phyloP scores from a whole-genome alignment of 495 filamentous ascomycete species.

The Letharia columbiana region DNA sequence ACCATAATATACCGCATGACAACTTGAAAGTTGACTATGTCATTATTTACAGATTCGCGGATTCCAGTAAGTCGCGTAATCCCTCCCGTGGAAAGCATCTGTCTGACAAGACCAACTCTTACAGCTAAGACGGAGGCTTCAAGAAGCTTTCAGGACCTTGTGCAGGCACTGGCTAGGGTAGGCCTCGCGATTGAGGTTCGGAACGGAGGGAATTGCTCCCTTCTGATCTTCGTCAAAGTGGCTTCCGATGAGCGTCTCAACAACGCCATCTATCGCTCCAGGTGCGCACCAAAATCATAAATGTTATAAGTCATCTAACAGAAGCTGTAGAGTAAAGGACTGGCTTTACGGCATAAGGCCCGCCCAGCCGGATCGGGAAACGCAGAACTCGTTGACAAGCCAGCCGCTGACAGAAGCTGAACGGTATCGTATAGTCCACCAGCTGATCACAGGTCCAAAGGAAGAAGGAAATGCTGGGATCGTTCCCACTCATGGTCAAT shows the following conservation, averaged over 20 bases:
- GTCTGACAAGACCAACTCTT: slow-evolving; percentile 11
- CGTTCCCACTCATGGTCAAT: slow-evolving; percentile 69
- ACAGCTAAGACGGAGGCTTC: slow-evolving; percentile 60
- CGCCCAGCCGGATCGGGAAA: slow-evolving; percentile 67
- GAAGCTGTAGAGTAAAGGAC: slow-evolving; percentile 64
- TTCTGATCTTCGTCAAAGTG: slow-evolving; percentile 78
- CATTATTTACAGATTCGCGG: slow-evolving; percentile 65
- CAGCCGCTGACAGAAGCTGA: slow-evolving; percentile 82
- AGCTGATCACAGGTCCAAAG: slow-evolving; percentile 73
- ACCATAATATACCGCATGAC: slow-evolving; percentile 30
- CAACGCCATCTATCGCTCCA: slow-evolving; percentile 38
- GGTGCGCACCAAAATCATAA: slow-evolving; percentile 11
- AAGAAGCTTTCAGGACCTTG: slow-evolving; percentile 63
- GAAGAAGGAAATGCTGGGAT: slow-evolving; percentile 87
- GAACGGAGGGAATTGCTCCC: slow-evolving; percentile 63
- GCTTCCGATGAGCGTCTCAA: slow-evolving; percentile 55
- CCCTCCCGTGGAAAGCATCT: neutral
- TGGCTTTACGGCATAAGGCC: slow-evolving; percentile 89
- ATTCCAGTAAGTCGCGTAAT: slow-evolving; percentile 42
- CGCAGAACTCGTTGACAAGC: slow-evolving; percentile 48
- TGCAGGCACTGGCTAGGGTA: slow-evolving; percentile 58
- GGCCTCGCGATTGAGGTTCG: slow-evolving; percentile 82
- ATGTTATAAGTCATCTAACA: neutral
- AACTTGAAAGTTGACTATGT: slow-evolving; percentile 89
- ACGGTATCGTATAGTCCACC: slow-evolving; percentile 72